phyloP scores from a whole-genome alignment of 1,139 yeast species.

The Meyerozyma smithsonii region DNA sequence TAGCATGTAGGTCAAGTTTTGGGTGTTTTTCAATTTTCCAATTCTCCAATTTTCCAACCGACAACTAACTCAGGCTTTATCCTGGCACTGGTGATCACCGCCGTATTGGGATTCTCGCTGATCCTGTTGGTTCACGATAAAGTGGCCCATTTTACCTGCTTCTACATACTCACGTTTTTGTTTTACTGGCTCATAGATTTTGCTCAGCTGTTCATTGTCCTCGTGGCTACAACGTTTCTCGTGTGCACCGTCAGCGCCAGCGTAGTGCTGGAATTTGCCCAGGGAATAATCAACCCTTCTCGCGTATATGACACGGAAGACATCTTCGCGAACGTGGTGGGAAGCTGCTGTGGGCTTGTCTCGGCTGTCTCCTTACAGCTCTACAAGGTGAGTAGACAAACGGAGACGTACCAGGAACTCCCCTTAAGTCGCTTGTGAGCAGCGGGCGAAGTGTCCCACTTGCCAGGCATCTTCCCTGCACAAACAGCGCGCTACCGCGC shows the following conservation, averaged over 20 bases:
- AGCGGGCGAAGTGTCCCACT: background rate
- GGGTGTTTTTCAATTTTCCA: background rate
- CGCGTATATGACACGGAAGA: constrained; percentile 1
- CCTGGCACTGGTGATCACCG: background rate
- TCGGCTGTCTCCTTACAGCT: background rate
- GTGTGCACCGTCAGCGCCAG: background rate
- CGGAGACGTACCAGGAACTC: background rate
- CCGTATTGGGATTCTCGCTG: constrained; percentile 1
- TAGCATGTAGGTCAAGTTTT: background rate
- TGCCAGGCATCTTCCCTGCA: background rate
- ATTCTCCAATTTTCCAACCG: too few species aligned
- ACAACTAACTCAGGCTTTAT: background rate
- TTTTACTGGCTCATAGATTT: constrained; percentile 2
- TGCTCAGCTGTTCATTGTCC: background rate
- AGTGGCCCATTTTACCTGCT: background rate
- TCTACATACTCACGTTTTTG: constrained; percentile 1
- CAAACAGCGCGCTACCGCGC: background rate
- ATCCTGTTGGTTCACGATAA: constrained; percentile 1
- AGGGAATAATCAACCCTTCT: constrained; percentile 1
- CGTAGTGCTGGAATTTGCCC: background rate
- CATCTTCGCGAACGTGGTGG: background rate
- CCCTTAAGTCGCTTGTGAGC: background rate
- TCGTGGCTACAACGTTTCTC: background rate
- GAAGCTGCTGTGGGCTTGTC: background rate
- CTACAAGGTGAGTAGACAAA: background rate